Conservation (phyloP, 2,329 filamentous ascomycete species). For the Aspergillus unguis region DNA sequence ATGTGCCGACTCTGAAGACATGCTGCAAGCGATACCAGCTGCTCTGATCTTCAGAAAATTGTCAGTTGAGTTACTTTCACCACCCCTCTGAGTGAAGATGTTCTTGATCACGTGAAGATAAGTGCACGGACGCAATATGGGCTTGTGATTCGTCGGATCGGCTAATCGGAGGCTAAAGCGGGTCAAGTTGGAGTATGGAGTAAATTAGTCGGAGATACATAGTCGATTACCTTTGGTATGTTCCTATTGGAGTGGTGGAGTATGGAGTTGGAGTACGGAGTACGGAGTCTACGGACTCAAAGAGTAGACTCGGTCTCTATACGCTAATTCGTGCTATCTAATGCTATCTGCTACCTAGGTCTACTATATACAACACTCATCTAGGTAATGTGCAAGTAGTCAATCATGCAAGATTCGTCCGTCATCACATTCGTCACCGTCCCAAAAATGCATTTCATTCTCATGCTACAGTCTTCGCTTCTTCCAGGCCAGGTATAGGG, state of each 20-base stretch:
- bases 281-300: too few species aligned
- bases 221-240: too few species aligned
- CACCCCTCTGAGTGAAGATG: not conserved
- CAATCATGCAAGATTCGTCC: constrained; percentile 5
- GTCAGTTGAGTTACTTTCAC: not conserved
- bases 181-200: not conserved
- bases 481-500: constrained; percentile 49
- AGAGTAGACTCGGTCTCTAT: not conserved
- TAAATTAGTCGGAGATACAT: not conserved
- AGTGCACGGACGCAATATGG: not conserved
- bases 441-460: constrained; percentile 5
- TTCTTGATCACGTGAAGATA: constrained; percentile 5
- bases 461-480: constrained; percentile 23
- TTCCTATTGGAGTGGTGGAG: too few species aligned
- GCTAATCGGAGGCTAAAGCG: not conserved
- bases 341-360: constrained; percentile 1
- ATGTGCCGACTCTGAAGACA: constrained; percentile 23
- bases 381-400: not conserved
- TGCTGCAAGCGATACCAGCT: constrained; percentile 9
- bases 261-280: too few species aligned
- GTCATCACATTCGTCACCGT: constrained; percentile 12
- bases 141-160: not conserved
- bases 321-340: not conserved
- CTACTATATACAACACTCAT: constrained; percentile 6
- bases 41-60: constrained; percentile 3